Percentiles rank a stretch among this genome's conserved stretches.
phyloP scores from a whole-genome alignment of 768 basidiomycete species.

The Boletus rubropictus region DNA sequence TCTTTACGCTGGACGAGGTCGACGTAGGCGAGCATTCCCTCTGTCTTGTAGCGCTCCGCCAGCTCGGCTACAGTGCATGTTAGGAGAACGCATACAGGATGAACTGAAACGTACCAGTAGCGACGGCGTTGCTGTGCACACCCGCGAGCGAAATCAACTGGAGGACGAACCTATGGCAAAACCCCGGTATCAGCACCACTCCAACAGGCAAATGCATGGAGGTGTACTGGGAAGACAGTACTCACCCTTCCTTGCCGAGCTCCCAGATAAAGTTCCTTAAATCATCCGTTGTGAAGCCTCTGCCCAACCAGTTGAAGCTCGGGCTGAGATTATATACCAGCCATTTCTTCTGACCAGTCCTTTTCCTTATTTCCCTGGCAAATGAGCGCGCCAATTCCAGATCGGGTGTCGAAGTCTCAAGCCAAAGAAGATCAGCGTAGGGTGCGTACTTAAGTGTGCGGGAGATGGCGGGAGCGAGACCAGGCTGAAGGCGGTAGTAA shows the following conservation, averaged over 20 bases:
- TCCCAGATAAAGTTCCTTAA: slow-evolving; percentile 88
- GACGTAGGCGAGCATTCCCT: slow-evolving; percentile 92
- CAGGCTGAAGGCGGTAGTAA: slow-evolving; percentile 82
- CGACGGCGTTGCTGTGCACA: slow-evolving; percentile 77
- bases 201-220: neutral
- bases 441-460: slow-evolving; percentile 77
- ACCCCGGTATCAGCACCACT: slow-evolving; percentile 1
- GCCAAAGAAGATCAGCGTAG: slow-evolving; percentile 86
- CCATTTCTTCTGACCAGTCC: slow-evolving; percentile 60
- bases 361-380: slow-evolving; percentile 65
- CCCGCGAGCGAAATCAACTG: slow-evolving; percentile 88
- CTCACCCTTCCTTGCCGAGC: slow-evolving; percentile 79
- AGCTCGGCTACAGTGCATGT: slow-evolving; percentile 55
- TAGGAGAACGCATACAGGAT: neutral
- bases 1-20: slow-evolving; percentile 84
- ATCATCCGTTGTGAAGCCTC: slow-evolving; percentile 71
- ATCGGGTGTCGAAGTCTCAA: slow-evolving; percentile 88
- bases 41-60: slow-evolving; percentile 70
- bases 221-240: neutral
- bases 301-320: slow-evolving; percentile 87
- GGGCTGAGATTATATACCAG: slow-evolving; percentile 93
- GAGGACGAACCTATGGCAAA: slow-evolving; percentile 64
- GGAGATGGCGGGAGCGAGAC: slow-evolving; percentile 75
- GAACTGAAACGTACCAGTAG: slow-evolving; percentile 50
- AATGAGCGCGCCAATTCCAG: slow-evolving; percentile 74